Evolutionary conservation across 805 yeast species (phyloP), one percentile per base, ranked within the genome.

Genomic region (Cyberlindnera mycetangii): DNA sequence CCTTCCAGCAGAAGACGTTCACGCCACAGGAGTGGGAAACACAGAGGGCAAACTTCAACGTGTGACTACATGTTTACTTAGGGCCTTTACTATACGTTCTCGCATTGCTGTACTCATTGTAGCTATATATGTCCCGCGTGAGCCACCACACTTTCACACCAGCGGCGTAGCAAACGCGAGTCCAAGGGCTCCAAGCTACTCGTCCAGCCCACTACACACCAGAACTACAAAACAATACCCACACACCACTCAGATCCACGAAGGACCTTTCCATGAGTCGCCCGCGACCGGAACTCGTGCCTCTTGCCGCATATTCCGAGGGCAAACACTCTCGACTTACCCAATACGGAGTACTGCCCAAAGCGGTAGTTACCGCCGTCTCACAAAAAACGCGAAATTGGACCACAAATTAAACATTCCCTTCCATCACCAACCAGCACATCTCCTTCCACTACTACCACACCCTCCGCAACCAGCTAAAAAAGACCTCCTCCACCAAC

Each of bases 1-100:
- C 99, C 0, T 93, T 95, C 64, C 89, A 97, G 0, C 97, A 93
- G 59, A 89, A 88, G 67, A 85, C 79, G 11, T 92, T 81, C 60
- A 90, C 97, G 0, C 80, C 83, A 1, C 86, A 78, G n/a, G 99
- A 92, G 64, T 92, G 97, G 96, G 74, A 21, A 0, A 38, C 45
- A 11, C 64, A 59, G 41, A 49, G 50, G 37, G 41, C 32, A 1
- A 59, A 59, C 32, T 58, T 49, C 41, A 54, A 58, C 32, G 49
- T 56, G 7, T 48, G 42, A 51, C 11, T 3, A 5, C 24, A 7
- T 5, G 14, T 7, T 25, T 25, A 22, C 14, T 25, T n/a, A n/a
- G n/a, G n/a, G n/a, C n/a, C n/a, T n/a, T n/a, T n/a, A n/a, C n/a
- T n/a, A n/a, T n/a, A n/a, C n/a, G n/a, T n/a, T n/a, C n/a, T n/a